These are phyloP conservation scores for Caryocar brasiliense DNA, from an alignment of 441 rosid species.

Conservation along the genomic window DNA sequence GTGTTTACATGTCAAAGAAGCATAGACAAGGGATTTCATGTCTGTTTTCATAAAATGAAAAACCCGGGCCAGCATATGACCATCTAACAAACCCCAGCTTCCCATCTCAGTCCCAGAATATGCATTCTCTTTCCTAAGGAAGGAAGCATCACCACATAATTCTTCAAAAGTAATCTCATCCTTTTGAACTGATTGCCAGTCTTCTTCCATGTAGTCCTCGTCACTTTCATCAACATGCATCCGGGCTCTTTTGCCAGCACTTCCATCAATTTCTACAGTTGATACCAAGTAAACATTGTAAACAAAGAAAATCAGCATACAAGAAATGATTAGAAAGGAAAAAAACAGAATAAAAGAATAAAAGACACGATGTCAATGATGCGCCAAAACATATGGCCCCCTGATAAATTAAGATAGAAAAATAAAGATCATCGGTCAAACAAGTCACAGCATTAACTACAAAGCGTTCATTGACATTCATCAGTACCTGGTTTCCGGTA, in stretches of 20 bases:
- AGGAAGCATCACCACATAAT: slow-evolving; percentile 55
- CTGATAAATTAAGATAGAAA: no score
- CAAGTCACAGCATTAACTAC: neutral
- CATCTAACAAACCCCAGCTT: slow-evolving; percentile 81
- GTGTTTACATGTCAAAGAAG: slow-evolving; percentile 85
- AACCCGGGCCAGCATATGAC: slow-evolving; percentile 65
- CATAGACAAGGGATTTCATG: slow-evolving; percentile 60
- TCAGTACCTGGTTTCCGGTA: slow-evolving; percentile 72
- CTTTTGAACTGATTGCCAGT: slow-evolving; percentile 29
- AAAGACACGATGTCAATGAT: no score
- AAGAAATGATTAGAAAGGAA: no score
- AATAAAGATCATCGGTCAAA: neutral
- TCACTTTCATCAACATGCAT: slow-evolving; percentile 58
- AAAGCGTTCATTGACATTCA: neutral
- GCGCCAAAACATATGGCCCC: no score
- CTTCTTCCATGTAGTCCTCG: slow-evolving; percentile 51
- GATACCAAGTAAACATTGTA: slow-evolving; percentile 13
- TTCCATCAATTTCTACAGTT: slow-evolving; percentile 55
- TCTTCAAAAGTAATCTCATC: slow-evolving; percentile 70
- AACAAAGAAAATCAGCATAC: no score
- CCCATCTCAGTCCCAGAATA: slow-evolving; percentile 32
- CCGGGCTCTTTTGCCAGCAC: slow-evolving; percentile 70
- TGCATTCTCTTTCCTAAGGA: slow-evolving; percentile 34
- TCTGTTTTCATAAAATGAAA: slow-evolving; percentile 84
- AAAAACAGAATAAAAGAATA: no score